Evolutionary conservation across 169 alveolate species (phyloP).

Genomic region (Nephromyces sp.): DNA sequence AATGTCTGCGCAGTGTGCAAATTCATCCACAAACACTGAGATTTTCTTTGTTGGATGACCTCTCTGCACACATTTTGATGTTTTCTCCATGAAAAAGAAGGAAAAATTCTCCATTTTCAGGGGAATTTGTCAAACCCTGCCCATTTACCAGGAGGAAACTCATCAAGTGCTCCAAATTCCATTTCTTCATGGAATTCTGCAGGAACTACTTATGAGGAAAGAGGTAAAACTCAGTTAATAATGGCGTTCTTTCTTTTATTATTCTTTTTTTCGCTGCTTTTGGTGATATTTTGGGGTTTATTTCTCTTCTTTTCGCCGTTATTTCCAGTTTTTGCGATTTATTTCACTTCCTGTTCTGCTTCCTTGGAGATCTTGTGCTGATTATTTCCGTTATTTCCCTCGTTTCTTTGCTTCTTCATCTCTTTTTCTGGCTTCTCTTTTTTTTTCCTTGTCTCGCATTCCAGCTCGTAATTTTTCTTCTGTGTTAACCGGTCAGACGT

Average conservation of each 20-base stretch:
- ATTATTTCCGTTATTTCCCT: background rate
- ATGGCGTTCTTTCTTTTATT: no score
- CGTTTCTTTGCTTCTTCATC: background rate
- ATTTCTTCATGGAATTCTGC: constrained; percentile 46
- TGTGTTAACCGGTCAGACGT: background rate
- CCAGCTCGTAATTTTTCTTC: background rate
- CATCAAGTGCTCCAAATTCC: background rate
- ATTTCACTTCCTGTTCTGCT: background rate
- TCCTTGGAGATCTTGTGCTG: background rate
- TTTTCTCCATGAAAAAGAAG: no score
- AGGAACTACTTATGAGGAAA: constrained; percentile 54
- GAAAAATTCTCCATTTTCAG: background rate
- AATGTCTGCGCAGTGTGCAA: no score
- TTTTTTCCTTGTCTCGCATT: background rate
- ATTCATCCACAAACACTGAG: no score
- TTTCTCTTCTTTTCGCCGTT: background rate
- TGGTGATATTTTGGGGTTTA: background rate
- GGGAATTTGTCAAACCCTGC: background rate
- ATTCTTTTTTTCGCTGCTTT: background rate
- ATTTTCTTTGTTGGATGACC: no score
- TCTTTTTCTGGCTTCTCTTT: background rate
- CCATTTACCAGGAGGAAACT: no score
- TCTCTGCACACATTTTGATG: no score
- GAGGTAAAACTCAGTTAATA: no score
- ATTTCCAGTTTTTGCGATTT: background rate